Base-by-base conservation (phyloP, 345 rosid genomes). In the Theobroma cacao region DNA sequence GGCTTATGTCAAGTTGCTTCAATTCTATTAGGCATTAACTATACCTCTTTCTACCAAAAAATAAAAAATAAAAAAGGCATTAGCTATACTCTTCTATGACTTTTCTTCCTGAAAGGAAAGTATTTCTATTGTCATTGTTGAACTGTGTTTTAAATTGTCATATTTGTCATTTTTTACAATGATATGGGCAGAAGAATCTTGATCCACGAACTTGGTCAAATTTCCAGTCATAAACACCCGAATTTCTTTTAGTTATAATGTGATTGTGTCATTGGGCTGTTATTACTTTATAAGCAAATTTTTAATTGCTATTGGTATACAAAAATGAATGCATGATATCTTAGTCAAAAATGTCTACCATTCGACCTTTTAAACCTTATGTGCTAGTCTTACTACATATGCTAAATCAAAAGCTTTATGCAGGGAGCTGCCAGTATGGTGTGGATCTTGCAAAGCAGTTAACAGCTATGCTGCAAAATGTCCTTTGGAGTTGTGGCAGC, bases 401-500 rank as follows among this genome's bases (percentile, higher is more conserved):
- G 14, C 75, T 77, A 67, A 53, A 40, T 48, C 61, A 43, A 79
- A 72, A 24, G 8, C 22, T 26, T 47, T 67, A 59, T 26, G 52
- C 75, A 95, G 99, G 93, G 33, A 83, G 77, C 78, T 95, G 99
- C 82, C 82, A 79, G 26, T 95, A 95, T 86, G 97, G 92, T 43
- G 77, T 73, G 48, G 97, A 90, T 86, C 92, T 95, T 70, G 94
- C 94, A 58, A 88, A 81, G 87, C 88, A 88, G 78, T 81, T 94
- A 82, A 67, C 84, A 71, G 74, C 81, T 77, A 86, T 82, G 87
- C 85, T 95, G 78, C 89, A 81, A 64, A 89, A 87, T 81, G 88
- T 89, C 71, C 88, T 92, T 72, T 87, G 89, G 89, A 92, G 90
- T 82, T 92, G 99, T 78, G 99, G 98, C 78, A 92, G 91, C 81